Percentiles rank a stretch among this genome's conserved stretches.
phyloP scores from a whole-genome alignment of 192 early-diverging fungal species.

The Backusella australiensis region DNA sequence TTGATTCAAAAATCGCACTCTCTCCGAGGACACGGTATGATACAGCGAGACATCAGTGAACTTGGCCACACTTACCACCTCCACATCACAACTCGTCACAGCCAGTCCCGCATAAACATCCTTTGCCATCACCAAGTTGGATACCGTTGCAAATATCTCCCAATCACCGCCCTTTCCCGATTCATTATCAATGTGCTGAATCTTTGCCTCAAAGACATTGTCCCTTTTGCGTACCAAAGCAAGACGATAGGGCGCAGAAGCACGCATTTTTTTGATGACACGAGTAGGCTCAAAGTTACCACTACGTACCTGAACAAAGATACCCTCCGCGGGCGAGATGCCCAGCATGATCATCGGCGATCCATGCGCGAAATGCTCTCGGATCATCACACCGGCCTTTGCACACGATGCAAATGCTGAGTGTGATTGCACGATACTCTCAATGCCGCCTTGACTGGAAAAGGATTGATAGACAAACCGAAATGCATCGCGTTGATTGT shows the following conservation, averaged over 20 bases:
- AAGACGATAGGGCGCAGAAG: conserved; percentile 19
- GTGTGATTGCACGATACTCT: conserved; percentile 18
- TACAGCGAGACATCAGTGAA: conserved; percentile 20
- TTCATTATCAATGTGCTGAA: not conserved
- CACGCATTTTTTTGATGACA: conserved; percentile 17
- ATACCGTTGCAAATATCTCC: conserved; percentile 6
- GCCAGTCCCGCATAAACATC: conserved; percentile 26
- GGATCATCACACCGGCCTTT: conserved; percentile 32
- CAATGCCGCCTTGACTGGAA: not conserved
- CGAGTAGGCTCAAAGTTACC: conserved; percentile 5
- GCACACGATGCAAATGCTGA: conserved; percentile 31
- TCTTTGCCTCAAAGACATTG: conserved; percentile 15
- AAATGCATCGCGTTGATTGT: conserved; percentile 22
- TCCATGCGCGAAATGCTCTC: conserved; percentile 25
- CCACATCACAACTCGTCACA: conserved; percentile 30
- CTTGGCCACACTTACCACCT: conserved; percentile 31
- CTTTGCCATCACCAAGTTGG: conserved; percentile 6
- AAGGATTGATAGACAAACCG: conserved; percentile 26
- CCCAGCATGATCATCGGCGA: conserved; percentile 26
- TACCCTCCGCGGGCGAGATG: conserved; percentile 24
- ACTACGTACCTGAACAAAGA: conserved; percentile 21
- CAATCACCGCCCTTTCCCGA: not conserved
- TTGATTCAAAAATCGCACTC: conserved; percentile 7
- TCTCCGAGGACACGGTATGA: not conserved
- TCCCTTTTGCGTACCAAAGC: conserved; percentile 6